Evolutionary conservation across 805 yeast species (phyloP).

Genomic region (Metschnikowia shivogae): DNA sequence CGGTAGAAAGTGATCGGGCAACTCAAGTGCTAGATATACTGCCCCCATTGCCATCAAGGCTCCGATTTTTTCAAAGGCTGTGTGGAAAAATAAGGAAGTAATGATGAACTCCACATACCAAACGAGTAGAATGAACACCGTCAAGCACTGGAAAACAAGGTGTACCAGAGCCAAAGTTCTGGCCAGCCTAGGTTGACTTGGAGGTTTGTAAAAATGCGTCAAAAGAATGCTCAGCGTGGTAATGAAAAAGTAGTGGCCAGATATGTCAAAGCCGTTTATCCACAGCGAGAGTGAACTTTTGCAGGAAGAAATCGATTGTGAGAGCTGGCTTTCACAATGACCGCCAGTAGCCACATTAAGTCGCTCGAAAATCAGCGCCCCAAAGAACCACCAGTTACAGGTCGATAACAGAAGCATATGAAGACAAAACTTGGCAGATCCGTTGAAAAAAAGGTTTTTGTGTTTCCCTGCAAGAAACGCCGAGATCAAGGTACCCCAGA

Average conservation of each 20-base stretch:
- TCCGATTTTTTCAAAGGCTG: constrained; percentile 11
- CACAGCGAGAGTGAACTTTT: constrained; percentile 4
- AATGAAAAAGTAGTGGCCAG: constrained; percentile 15
- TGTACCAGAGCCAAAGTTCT: neutral
- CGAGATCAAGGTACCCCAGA: constrained; percentile 12
- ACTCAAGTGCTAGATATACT: neutral
- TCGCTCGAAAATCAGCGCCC: constrained; percentile 31
- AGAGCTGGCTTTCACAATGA: constrained; percentile 4
- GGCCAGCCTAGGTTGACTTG: neutral
- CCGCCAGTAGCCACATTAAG: constrained; percentile 17
- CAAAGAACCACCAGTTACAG: constrained; percentile 31
- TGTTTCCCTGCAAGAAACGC: neutral
- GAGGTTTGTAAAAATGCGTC: neutral
- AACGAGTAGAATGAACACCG: constrained; percentile 1
- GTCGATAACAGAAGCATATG: constrained; percentile 10
- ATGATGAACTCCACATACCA: constrained; percentile 14
- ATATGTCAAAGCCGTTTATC: constrained; percentile 16
- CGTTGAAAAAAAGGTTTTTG: neutral
- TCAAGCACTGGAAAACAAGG: neutral
- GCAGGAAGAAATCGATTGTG: constrained; percentile 4
- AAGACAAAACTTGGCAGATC: constrained; percentile 9
- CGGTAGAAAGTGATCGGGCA: neutral
- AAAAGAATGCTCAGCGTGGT: constrained; percentile 12
- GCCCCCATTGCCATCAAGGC: constrained; percentile 9
- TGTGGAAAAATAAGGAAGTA: constrained; percentile 16